Conservation (phyloP, 208 protist genomes). For the Crithidia sp. region DNA sequence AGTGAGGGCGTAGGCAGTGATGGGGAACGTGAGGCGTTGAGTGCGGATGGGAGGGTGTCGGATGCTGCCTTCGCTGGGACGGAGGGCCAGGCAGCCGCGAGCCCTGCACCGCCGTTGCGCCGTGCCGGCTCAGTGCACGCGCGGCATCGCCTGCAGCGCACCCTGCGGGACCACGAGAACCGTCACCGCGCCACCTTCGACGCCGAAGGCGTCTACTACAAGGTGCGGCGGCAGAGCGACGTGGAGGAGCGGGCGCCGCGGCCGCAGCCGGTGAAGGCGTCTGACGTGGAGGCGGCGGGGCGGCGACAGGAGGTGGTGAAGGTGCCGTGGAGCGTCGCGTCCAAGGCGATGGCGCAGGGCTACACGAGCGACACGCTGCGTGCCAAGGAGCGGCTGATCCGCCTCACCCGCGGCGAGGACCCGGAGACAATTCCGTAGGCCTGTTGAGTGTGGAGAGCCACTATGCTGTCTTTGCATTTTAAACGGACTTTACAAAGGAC, state of each 20-base stretch:
- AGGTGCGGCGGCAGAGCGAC: slow-evolving; percentile 62
- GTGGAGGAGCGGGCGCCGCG: slow-evolving; percentile 60
- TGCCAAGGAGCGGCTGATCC: slow-evolving; percentile 84
- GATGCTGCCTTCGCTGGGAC: neutral
- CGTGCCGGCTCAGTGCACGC: slow-evolving; percentile 38
- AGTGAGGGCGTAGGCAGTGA: neutral
- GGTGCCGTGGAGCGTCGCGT: slow-evolving; percentile 81
- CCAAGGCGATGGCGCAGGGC: slow-evolving; percentile 67
- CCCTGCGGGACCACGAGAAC: slow-evolving; percentile 78
- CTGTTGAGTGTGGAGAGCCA: too few species aligned
- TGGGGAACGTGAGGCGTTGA: neutral
- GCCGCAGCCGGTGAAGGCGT: slow-evolving; percentile 66
- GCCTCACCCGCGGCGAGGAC: slow-evolving; percentile 87
- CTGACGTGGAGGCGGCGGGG: slow-evolving; percentile 45
- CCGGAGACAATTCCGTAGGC: slow-evolving; percentile 80
- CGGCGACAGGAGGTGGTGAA: slow-evolving; percentile 70
- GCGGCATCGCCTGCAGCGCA: slow-evolving; percentile 67
- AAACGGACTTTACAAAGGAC: too few species aligned
- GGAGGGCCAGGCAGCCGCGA: neutral
- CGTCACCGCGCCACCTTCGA: slow-evolving; percentile 83
- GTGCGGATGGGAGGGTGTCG: neutral
- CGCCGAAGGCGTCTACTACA: slow-evolving; percentile 88
- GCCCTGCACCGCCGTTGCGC: neutral
- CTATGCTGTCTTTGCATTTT: neutral
- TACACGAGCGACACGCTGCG: slow-evolving; percentile 78